phyloP scores from a whole-genome alignment of 2,329 filamentous ascomycete genomes.

The Verticillium isaacii region DNA sequence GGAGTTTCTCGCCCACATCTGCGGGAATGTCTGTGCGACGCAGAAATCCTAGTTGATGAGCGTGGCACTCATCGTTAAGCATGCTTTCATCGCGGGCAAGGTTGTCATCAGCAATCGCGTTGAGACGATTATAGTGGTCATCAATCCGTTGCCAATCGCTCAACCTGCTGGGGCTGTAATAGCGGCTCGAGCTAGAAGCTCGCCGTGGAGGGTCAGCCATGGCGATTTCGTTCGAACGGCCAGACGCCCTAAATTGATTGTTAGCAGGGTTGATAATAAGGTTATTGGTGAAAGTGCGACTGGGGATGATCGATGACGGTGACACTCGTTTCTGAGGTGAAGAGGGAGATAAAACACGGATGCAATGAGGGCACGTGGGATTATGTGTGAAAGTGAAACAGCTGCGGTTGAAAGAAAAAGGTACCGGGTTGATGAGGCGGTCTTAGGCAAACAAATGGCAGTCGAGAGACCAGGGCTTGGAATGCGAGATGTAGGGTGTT shows the following conservation, averaged over 20 bases:
- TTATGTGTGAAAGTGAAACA: no score
- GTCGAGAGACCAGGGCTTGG: no score
- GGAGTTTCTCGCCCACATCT: not conserved
- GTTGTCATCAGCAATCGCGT: not conserved
- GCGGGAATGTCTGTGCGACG: constrained; percentile 29
- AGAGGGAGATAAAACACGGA: no score
- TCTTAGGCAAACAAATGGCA: no score
- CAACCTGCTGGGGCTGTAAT: not conserved
- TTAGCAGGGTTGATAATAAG: not conserved
- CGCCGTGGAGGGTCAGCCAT: not conserved
- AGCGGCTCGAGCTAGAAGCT: not conserved
- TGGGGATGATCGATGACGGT: no score
- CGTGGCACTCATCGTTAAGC: not conserved
- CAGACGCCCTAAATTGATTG: not conserved
- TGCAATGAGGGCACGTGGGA: no score
- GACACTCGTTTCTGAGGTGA: no score
- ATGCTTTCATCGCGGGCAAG: not conserved
- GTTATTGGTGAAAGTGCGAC: no score
- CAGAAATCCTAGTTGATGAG: not conserved
- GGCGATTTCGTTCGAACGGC: not conserved
- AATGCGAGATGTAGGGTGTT: no score
- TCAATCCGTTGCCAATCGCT: not conserved
- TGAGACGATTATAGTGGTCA: not conserved
- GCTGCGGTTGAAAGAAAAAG: no score
- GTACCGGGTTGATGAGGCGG: no score